These are phyloP conservation scores for Simplicillium sp. DNA, from an alignment of 2,329 filamentous ascomycete species.

Conservation along the genomic window DNA sequence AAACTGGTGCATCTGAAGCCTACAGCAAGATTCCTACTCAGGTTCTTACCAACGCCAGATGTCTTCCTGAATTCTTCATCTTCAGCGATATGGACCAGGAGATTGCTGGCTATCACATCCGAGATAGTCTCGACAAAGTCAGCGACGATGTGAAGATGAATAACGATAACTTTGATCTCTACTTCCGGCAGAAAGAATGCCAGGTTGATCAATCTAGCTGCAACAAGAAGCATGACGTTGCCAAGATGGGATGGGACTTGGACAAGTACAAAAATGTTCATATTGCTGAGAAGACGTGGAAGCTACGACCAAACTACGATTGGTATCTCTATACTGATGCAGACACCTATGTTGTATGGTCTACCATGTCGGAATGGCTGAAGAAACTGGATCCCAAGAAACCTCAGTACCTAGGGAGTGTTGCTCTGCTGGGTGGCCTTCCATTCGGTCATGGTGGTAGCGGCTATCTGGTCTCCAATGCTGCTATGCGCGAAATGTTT, in stretches of 20 bases:
- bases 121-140: constrained; percentile 37
- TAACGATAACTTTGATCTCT: constrained; percentile 41
- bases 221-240: constrained; percentile 18
- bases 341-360: constrained; percentile 48
- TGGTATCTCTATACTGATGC: constrained; percentile 54
- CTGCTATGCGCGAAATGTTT: constrained; percentile 37
- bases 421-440: constrained; percentile 29
- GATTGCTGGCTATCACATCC: constrained; percentile 32
- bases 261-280: constrained; percentile 57
- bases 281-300: constrained; percentile 45
- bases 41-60: constrained; percentile 41
- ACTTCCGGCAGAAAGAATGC: constrained; percentile 34
- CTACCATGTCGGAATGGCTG: constrained; percentile 40
- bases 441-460: constrained; percentile 47
- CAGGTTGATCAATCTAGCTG: constrained; percentile 34
- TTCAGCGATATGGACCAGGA: constrained; percentile 47
- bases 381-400: constrained; percentile 29
- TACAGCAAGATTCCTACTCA: constrained; percentile 43
- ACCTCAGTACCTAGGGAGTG: constrained; percentile 40
- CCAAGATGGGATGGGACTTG: constrained; percentile 36
- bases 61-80: constrained; percentile 40
- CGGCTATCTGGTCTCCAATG: constrained; percentile 42
- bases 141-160: constrained; percentile 29
- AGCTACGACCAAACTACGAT: constrained; percentile 38
- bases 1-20: constrained; percentile 47